Evolutionary conservation across 345 rosid genomes (phyloP), one percentile per base, ranked within the genome.

Genomic region (Garcia nutans): DNA sequence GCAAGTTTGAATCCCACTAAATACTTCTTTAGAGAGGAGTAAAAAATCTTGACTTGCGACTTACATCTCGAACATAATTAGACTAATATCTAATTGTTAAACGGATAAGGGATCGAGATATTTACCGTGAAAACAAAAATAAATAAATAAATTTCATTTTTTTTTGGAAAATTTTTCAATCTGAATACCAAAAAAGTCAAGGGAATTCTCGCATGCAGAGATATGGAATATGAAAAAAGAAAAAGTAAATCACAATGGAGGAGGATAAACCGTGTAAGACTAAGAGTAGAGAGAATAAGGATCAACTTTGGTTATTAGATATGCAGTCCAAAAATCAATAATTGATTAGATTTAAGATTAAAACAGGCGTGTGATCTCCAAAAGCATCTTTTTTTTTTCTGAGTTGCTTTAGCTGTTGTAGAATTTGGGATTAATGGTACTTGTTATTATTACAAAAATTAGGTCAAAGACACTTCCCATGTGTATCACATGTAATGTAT

Each of bases 401-500:
- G 31, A 28, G 31, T 28, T 28, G 31, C 31, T 28, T 28, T 28
- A 28, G 31, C 31, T 52, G 19, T 52, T 15, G 52, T 0, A 23
- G 44, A 44, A 59, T 5, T 3, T 47, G n/a, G 59, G 23, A 59
- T 44, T 28, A 28, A 28, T 28, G 31, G 31, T 28, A 28, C 31
- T 28, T 28, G 31, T 28, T 28, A 28, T 28, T 28, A 28, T 28
- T 28, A 28, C 2, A 28, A 28, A 61, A 62, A 47, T 49, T 31
- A 17, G 52, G 69, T 61, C 74, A 69, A 69, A 49, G 41, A 69
- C 74, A 69, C 58, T 61, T 61, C 6, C 41, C 41, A 37, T 37
- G 41, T 37, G 41, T 37, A 37, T 37, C 74, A 76, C 74, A 67
- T 69, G 79, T 60, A n/a, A 59, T 59, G 61, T 66, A 61, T 41